A percentile compares a stretch with the other conserved stretches of the same genome.
Conservation (phyloP, 2,329 filamentous ascomycete genomes). For the Pseudocercospora musae region DNA sequence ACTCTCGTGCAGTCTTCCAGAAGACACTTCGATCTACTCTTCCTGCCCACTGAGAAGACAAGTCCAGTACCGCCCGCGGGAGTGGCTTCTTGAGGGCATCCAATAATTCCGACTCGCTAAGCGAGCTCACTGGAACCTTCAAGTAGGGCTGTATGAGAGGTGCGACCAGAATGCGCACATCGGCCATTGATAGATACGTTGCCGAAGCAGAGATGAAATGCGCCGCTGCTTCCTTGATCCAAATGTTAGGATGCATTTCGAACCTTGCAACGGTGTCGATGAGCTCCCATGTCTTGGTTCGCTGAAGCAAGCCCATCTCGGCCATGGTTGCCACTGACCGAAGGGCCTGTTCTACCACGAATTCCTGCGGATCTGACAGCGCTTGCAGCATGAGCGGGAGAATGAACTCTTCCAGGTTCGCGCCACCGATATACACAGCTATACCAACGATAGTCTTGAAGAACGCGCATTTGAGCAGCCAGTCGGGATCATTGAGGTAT, state of each 20-base stretch:
- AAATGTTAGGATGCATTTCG: slow-evolving; percentile 88
- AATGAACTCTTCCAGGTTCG: slow-evolving; percentile 90
- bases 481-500: slow-evolving; percentile 93
- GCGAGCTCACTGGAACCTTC: slow-evolving; percentile 66
- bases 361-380: slow-evolving; percentile 86
- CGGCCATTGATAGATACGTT: slow-evolving; percentile 71
- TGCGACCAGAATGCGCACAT: slow-evolving; percentile 76
- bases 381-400: slow-evolving; percentile 94
- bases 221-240: slow-evolving; percentile 87
- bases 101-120: slow-evolving; percentile 71
- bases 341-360: slow-evolving; percentile 86
- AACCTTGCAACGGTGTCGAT: slow-evolving; percentile 80
- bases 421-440: slow-evolving; percentile 82
- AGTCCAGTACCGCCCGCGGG: slow-evolving; percentile 75
- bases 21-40: slow-evolving; percentile 72
- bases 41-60: slow-evolving; percentile 76
- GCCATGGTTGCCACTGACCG: slow-evolving; percentile 86
- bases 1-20: slow-evolving; percentile 73
- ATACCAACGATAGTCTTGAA: slow-evolving; percentile 95
- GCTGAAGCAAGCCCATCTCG: slow-evolving; percentile 79
- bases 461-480: slow-evolving; percentile 94
- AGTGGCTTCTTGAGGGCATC: slow-evolving; percentile 81
- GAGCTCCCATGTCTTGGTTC: slow-evolving; percentile 81
- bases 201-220: slow-evolving; percentile 78
- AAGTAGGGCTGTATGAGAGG: slow-evolving; percentile 80